Percentiles rank a stretch among this genome's conserved stretches.
phyloP scores from a whole-genome alignment of 2,329 filamentous ascomycete genomes.

The Fusarium xylarioides region DNA sequence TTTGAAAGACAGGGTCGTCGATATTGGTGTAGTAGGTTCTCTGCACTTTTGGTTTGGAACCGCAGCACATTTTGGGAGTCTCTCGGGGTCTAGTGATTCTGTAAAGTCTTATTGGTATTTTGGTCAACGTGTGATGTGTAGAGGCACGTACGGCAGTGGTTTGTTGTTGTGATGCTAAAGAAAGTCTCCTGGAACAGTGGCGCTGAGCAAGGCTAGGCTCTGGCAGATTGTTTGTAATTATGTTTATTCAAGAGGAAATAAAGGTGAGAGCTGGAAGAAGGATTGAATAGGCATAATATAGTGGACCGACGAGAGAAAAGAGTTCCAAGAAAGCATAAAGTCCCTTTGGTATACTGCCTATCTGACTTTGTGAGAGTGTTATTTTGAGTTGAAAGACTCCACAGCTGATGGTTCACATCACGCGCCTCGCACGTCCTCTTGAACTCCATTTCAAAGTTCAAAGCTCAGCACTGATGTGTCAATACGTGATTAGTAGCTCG shows the following conservation, averaged over 20 bases:
- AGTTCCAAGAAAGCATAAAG: no score
- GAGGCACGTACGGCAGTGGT: fast-evolving
- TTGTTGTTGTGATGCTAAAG: fast-evolving
- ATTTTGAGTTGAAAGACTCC: no score
- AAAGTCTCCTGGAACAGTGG: background rate
- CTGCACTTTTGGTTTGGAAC: background rate
- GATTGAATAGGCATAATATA: no score
- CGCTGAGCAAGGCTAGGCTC: fast-evolving
- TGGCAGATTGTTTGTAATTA: fast-evolving
- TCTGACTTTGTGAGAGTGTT: no score
- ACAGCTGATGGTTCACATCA: no score
- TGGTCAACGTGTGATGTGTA: fast-evolving
- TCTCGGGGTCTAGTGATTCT: background rate
- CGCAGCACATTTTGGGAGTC: background rate
- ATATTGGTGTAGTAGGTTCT: background rate
- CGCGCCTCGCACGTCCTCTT: no score
- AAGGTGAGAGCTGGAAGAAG: no score
- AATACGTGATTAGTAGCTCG: background rate
- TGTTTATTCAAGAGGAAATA: no score
- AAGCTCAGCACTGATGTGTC: fast-evolving
- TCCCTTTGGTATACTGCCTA: no score
- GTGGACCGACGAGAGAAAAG: no score
- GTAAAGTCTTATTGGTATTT: background rate
- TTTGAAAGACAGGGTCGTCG: background rate
- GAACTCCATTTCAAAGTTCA: background rate